phyloP scores from a whole-genome alignment of 169 alveolate genomes.

The Theileria parva region DNA sequence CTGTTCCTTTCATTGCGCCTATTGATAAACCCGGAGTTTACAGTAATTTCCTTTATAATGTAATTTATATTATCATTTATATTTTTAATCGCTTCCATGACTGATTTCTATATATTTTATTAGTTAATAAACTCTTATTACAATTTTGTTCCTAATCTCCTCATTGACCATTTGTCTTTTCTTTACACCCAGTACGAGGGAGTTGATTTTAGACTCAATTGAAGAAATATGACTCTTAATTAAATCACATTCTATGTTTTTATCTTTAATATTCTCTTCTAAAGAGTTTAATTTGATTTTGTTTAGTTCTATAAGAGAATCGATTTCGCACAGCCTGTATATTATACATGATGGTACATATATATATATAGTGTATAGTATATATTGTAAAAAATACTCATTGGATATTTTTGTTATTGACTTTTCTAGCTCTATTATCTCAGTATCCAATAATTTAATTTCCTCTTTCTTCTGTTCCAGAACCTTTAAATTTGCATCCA shows the following conservation, averaged over 20 bases:
- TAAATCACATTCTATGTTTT: not conserved
- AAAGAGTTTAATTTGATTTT: not conserved
- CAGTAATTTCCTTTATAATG: not conserved
- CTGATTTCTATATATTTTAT: not conserved
- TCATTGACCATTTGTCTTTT: not conserved
- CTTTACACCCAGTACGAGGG: not conserved
- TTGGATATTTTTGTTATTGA: constrained; percentile 9
- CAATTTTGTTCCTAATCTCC: constrained; percentile 6
- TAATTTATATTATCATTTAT: not conserved
- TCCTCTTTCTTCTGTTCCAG: constrained; percentile 42
- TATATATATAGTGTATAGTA: constrained; percentile 33
- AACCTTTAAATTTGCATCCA: constrained; percentile 39
- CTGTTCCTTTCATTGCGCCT: not conserved
- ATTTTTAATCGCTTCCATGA: not conserved
- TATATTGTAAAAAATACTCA: constrained; percentile 37
- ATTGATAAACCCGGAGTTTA: not conserved
- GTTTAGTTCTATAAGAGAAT: not conserved
- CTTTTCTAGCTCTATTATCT: constrained; percentile 36
- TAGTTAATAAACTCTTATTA: not conserved
- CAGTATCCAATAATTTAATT: constrained; percentile 33
- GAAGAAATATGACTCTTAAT: not conserved
- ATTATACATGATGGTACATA: constrained; percentile 7
- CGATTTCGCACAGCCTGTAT: constrained; percentile 10
- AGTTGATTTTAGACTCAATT: constrained; percentile 4
- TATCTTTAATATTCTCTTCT: constrained; percentile 5